A percentile compares a stretch with the other conserved stretches of the same genome.
Evolutionary conservation across 2,329 filamentous ascomycete genomes (phyloP).

Genomic region (Scedosporium boydii): DNA sequence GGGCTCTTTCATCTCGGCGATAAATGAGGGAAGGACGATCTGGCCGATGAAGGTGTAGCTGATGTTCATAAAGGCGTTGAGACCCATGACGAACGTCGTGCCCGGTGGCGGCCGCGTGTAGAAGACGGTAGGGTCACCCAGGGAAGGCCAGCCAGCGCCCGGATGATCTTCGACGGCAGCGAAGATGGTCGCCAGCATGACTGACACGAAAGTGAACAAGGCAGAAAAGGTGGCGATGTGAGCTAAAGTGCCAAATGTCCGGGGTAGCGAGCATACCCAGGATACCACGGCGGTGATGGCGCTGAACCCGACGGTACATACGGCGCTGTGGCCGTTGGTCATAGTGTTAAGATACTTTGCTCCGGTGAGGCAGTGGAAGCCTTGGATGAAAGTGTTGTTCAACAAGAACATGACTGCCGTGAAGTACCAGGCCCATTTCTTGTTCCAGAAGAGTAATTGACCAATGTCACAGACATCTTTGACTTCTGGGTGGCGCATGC

Average conservation of each 20-base stretch:
- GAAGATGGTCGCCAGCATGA: conserved; percentile 76
- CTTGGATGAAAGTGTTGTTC: conserved; percentile 89
- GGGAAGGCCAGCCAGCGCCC: background rate
- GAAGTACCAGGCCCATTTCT: conserved; percentile 60
- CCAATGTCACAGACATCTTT: conserved; percentile 91
- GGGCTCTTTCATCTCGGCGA: conserved; percentile 78
- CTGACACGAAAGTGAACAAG: conserved; percentile 81
- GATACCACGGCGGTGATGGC: conserved; percentile 66
- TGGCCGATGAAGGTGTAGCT: conserved; percentile 95
- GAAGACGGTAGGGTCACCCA: conserved; percentile 57
- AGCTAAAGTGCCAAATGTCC: conserved; percentile 74
- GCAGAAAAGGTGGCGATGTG: conserved; percentile 73
- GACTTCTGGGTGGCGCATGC: conserved; percentile 79
- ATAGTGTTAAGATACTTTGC: conserved; percentile 89
- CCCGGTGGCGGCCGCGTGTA: conserved; percentile 52
- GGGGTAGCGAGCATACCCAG: conserved; percentile 70
- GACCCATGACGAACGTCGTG: conserved; percentile 71
- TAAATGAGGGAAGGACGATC: conserved; percentile 88
- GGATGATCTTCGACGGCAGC: conserved; percentile 68
- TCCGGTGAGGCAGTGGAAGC: conserved; percentile 71
- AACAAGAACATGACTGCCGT: conserved; percentile 81
- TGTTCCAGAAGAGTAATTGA: conserved; percentile 87
- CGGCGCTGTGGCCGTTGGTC: conserved; percentile 53
- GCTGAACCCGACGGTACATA: conserved; percentile 67
- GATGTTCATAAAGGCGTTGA: conserved; percentile 90